A percentile compares a stretch with the other conserved stretches of the same genome.
These are phyloP conservation scores for Podaxis sp. DNA, from an alignment of 768 basidiomycete species.

Conservation along the genomic window DNA sequence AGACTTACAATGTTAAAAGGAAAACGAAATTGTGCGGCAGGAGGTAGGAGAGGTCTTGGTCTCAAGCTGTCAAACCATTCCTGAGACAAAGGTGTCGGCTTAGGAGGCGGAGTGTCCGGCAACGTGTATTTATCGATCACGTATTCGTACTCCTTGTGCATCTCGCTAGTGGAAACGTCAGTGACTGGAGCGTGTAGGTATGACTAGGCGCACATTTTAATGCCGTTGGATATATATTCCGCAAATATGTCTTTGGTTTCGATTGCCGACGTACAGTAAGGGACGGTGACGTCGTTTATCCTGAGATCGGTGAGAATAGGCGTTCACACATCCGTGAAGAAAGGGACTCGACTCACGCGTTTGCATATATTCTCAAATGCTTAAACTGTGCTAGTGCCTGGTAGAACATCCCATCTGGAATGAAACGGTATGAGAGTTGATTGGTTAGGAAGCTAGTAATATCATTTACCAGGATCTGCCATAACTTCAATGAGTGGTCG, in stretches of 20 bases:
- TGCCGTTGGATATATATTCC: slow-evolving; percentile 47
- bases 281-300: slow-evolving; percentile 75
- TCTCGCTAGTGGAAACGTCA: slow-evolving; percentile 34
- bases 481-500: slow-evolving; percentile 69
- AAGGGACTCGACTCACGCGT: slow-evolving; percentile 47
- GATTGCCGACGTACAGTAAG: slow-evolving; percentile 75
- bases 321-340: background rate
- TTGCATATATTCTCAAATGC: slow-evolving; percentile 75
- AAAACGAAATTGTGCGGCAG: slow-evolving; percentile 53
- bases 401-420: slow-evolving; percentile 67
- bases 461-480: slow-evolving; percentile 67
- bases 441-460: background rate
- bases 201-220: slow-evolving; percentile 48
- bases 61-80: slow-evolving; percentile 42
- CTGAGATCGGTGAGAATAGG: slow-evolving; percentile 24
- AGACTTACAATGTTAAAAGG: slow-evolving; percentile 67
- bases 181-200: background rate
- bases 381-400: slow-evolving; percentile 65
- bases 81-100: slow-evolving; percentile 34
- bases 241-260: slow-evolving; percentile 65
- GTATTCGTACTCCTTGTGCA: slow-evolving; percentile 51
- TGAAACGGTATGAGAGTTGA: slow-evolving; percentile 7
- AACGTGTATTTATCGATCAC: slow-evolving; percentile 51
- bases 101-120: slow-evolving; percentile 39
- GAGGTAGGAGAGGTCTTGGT: slow-evolving; percentile 49